Base-by-base conservation (phyloP, 495 filamentous ascomycete genomes). In the Penicillium parvum region DNA sequence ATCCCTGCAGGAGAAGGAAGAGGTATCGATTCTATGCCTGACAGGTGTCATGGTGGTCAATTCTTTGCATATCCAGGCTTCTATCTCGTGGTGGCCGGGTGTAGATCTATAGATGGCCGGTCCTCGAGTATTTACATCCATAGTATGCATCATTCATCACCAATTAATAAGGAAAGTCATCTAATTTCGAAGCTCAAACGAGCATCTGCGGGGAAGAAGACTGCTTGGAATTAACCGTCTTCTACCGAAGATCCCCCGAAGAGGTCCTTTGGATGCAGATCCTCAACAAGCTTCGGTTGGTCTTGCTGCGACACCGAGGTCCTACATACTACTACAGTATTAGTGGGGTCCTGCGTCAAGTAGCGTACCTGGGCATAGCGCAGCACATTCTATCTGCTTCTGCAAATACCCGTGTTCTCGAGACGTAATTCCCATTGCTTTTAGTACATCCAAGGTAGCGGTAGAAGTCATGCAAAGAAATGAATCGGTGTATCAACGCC, bases 361-460 rank as follows among this genome's bases (percentile, higher is more conserved):
- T n/a, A n/a, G n/a, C 8, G 8, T 15, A 16, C 28, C 15, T 8
- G 9, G n/a, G 18, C 21, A 25, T 25, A 32, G 18, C 14, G 32
- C 10, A 22, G n/a, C n/a, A n/a, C n/a, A n/a, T n/a, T n/a, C n/a
- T n/a, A n/a, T n/a, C n/a, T n/a, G n/a, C n/a, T n/a, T n/a, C n/a
- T n/a, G n/a, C n/a, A n/a, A n/a, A n/a, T n/a, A n/a, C 28, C 28
- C 28, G 28, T 30, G 16, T 15, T 2, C 28, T 46, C 26, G 32
- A 38, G 44, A 7, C 11, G 16, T 21, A 46, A 40, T 50, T 14
- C 44, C 33, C 33, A 47, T 46, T 22, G 43, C 15, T 55, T 52
- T 51, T 49, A 33, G 25, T 56, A 55, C 50, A 47, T 33, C 42
- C 14, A n/a, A n/a, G n/a, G n/a, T n/a, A n/a, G n/a, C n/a, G n/a